Base-by-base conservation (phyloP, 441 rosid genomes). In the Erodium texanum region DNA sequence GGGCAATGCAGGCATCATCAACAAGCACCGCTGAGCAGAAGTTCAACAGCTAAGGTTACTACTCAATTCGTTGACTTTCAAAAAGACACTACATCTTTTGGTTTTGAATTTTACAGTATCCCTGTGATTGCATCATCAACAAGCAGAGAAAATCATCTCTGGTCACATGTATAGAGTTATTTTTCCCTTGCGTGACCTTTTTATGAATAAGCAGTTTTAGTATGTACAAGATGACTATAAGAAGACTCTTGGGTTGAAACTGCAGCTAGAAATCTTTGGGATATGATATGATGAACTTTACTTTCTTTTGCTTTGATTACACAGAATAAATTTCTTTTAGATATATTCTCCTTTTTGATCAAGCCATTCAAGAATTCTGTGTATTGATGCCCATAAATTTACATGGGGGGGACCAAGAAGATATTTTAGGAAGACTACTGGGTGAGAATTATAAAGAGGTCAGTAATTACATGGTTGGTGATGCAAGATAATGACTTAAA, bases 11-110 rank as follows among this genome's bases (percentile, higher is more conserved):
- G 97, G 97, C 85, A 67, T 59, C 97, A 27, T 59, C 97, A 32
- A 75, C 96, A 65, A 91, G 97, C 82, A 69, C 83, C 32, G 52
- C 81, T 0, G 96, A 87, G 67, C 81, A 74, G 79, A 91, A 93
- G 84, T 82, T 83, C 81, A 84, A 62, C 84, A 68, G 70, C 78
- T 84, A 68, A 74, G 52, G 16, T 22, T 70, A 54, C 19, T 23
- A 68, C 24, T 50, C 65, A 67, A 27, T 22, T 45, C 5, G 65
- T 71, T 22, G 58, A 59, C 32, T 11, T 32, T 59, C 23, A 23
- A 59, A 38, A 64, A 72, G 68, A 80, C 65, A 62, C 70, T 20
- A 50, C 27, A 34, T 36, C 66, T 12, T 70, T 63, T 65, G 69
- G 68, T 73, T 78, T 75, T 78, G 72, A 66, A 62, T 68, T 70